Evolutionary conservation across 768 basidiomycete species (phyloP).

Genomic region (Harrya chromipes): DNA sequence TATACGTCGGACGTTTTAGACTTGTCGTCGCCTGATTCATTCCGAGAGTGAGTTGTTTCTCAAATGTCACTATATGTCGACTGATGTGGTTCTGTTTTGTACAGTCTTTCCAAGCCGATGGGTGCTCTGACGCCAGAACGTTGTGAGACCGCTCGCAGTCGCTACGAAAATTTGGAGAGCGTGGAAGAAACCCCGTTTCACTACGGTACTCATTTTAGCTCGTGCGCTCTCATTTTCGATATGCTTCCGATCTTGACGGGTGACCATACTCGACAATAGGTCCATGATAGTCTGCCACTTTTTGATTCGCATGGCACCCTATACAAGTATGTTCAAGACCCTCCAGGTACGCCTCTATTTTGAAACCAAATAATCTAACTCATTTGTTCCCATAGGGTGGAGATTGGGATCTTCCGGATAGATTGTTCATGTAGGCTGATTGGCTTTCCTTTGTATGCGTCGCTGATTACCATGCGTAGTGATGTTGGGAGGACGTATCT

Average conservation of each 20-base stretch:
- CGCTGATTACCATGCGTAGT: slow-evolving; percentile 36
- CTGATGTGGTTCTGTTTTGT: neutral
- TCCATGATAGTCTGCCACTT: slow-evolving; percentile 98
- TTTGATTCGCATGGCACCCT: slow-evolving; percentile 84
- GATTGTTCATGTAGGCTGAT: slow-evolving; percentile 64
- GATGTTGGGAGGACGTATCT: slow-evolving; percentile 79
- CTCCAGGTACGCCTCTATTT: slow-evolving; percentile 46
- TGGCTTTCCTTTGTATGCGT: neutral
- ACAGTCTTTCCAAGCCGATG: slow-evolving; percentile 85
- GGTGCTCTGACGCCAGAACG: slow-evolving; percentile 79
- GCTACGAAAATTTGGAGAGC: slow-evolving; percentile 72
- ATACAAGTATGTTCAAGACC: slow-evolving; percentile 94
- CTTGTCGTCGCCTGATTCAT: slow-evolving; percentile 55
- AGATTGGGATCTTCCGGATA: slow-evolving; percentile 91
- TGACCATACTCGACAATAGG: slow-evolving; percentile 13
- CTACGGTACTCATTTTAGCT: slow-evolving; percentile 93
- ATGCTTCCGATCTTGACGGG: neutral
- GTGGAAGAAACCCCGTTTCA: slow-evolving; percentile 88
- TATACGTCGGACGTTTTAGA: slow-evolving; percentile 73
- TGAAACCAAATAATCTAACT: neutral
- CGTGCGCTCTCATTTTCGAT: slow-evolving; percentile 27
- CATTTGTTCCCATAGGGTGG: slow-evolving; percentile 58
- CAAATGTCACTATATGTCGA: neutral
- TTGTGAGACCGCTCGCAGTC: slow-evolving; percentile 67
- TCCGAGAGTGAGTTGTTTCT: slow-evolving; percentile 60